These are phyloP conservation scores for Daldinia loculata DNA, from an alignment of 495 filamentous ascomycete species.

Conservation along the genomic window DNA sequence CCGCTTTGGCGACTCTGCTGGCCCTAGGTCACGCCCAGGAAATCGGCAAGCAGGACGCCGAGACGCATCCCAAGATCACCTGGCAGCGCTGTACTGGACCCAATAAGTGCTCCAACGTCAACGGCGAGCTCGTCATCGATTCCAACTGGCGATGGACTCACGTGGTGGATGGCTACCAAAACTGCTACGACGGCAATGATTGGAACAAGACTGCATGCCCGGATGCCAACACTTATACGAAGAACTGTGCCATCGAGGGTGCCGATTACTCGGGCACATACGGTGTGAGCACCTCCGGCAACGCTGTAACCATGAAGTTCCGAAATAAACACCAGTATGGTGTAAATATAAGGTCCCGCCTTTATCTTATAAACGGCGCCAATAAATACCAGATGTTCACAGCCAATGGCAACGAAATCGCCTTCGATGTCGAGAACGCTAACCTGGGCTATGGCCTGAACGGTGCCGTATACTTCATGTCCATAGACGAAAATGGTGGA, in stretches of 20 bases:
- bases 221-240: slow-evolving; percentile 54
- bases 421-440: slow-evolving; percentile 66
- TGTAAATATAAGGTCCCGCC: slow-evolving; percentile 58
- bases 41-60: slow-evolving; percentile 60
- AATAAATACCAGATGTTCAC: slow-evolving; percentile 65
- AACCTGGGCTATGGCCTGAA: slow-evolving; percentile 62
- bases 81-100: slow-evolving; percentile 63
- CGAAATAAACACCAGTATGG: slow-evolving; percentile 56
- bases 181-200: slow-evolving; percentile 64
- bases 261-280: slow-evolving; percentile 55
- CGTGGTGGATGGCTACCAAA: slow-evolving; percentile 47
- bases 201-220: slow-evolving; percentile 65
- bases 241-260: slow-evolving; percentile 63
- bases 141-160: slow-evolving; percentile 64
- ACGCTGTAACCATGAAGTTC: slow-evolving; percentile 58
- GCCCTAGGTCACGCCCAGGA: slow-evolving; percentile 22
- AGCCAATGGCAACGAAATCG: slow-evolving; percentile 64
- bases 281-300: slow-evolving; percentile 58
- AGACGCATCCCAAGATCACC: slow-evolving; percentile 64
- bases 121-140: slow-evolving; percentile 55
- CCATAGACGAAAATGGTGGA: slow-evolving; percentile 65
- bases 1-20: slow-evolving; percentile 25
- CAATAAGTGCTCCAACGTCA: slow-evolving; percentile 57
- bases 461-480: slow-evolving; percentile 65
- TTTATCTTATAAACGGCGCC: slow-evolving; percentile 61